These are phyloP conservation scores for Fragilaria radians DNA, from an alignment of 108 stramenopile genomes.

Conservation along the genomic window DNA sequence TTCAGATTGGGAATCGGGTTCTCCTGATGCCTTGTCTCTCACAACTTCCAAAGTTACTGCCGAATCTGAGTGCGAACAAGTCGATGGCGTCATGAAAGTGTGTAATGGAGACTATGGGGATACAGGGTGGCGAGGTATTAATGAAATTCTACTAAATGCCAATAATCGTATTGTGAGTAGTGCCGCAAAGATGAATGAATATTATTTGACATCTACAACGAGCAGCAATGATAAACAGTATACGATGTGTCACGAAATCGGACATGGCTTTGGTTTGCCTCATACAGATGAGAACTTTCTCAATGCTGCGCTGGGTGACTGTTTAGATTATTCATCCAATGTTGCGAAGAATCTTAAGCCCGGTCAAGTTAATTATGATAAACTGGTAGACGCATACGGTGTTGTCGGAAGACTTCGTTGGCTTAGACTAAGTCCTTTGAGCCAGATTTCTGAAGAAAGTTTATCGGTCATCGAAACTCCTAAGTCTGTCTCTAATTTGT, in stretches of 20 bases:
- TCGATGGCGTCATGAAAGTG: conserved; percentile 56
- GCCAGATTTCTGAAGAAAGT: not conserved
- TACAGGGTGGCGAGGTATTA: conserved; percentile 74
- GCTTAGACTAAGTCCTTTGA: not conserved
- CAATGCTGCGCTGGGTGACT: conserved; percentile 58
- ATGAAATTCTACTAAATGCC: conserved; percentile 32
- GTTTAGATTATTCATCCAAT: conserved; percentile 68
- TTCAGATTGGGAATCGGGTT: conserved; percentile 52
- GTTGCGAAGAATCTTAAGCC: conserved; percentile 49
- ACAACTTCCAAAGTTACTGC: conserved; percentile 14
- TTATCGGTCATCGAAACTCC: not conserved
- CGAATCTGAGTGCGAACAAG: conserved; percentile 31
- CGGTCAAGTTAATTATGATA: conserved; percentile 38
- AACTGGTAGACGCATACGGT: conserved; percentile 46
- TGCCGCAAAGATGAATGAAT: conserved; percentile 77
- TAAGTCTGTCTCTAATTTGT: not conserved
- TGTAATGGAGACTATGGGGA: conserved; percentile 65
- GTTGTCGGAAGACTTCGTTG: conserved; percentile 1
- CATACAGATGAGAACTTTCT: conserved; percentile 76
- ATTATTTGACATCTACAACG: conserved; percentile 47
- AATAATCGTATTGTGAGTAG: conserved; percentile 26
- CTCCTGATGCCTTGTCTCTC: conserved; percentile 42
- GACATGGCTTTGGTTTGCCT: conserved; percentile 71
- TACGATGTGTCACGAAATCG: conserved; percentile 43
- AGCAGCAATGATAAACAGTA: conserved; percentile 40